A percentile compares a stretch with the other conserved stretches of the same genome.
Conservation (phyloP, 495 filamentous ascomycete species). For the Opeltia flavorubescens region DNA sequence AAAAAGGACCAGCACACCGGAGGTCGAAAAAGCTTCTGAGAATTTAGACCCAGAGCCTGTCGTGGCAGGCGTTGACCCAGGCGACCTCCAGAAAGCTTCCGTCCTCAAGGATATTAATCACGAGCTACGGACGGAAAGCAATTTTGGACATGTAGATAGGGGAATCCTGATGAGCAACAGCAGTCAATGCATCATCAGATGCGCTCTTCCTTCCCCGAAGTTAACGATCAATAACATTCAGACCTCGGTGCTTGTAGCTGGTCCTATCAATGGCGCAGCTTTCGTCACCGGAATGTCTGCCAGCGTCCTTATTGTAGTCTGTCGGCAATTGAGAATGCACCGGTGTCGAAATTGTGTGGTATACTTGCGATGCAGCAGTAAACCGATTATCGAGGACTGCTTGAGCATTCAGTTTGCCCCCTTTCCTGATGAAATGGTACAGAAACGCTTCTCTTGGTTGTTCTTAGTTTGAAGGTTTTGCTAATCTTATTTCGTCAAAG, state of each 20-base stretch:
- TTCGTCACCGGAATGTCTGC: slow-evolving; percentile 67
- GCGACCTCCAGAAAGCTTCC: too few relatives aligned
- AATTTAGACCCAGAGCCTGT: neutral
- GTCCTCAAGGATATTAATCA: neutral
- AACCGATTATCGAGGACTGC: slow-evolving; percentile 91
- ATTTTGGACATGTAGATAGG: neutral
- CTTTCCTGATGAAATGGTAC: slow-evolving; percentile 33
- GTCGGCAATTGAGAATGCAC: slow-evolving; percentile 83
- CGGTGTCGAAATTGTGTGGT: slow-evolving; percentile 48
- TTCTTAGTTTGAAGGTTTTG: neutral
- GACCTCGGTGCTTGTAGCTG: slow-evolving; percentile 57
- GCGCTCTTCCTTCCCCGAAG: slow-evolving; percentile 52
- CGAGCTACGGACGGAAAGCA: neutral
- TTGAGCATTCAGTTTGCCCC: slow-evolving; percentile 62
- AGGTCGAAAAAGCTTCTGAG: neutral
- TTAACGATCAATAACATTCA: slow-evolving; percentile 57
- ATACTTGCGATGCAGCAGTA: slow-evolving; percentile 66
- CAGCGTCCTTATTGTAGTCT: slow-evolving; percentile 59
- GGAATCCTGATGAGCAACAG: neutral
- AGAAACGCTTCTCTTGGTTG: neutral
- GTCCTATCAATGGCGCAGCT: slow-evolving; percentile 60
- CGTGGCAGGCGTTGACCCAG: neutral
- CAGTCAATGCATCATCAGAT: slow-evolving; percentile 36
- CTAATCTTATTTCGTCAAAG: slow-evolving; percentile 18
- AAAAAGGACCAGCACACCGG: neutral